Conservation (phyloP, 257 asterid genomes). For the Ilex aquifolium region DNA sequence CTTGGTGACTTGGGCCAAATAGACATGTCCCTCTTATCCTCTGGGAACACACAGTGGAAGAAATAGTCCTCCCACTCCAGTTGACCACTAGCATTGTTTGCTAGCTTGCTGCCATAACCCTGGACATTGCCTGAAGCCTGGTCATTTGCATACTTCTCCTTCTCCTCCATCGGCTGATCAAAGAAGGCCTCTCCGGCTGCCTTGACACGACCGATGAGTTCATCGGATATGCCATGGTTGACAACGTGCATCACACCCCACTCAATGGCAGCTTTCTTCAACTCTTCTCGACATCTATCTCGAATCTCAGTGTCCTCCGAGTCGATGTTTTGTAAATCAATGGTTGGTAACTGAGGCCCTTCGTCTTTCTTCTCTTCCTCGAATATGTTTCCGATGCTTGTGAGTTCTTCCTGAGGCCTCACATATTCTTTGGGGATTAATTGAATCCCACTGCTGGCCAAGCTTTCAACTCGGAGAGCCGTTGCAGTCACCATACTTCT, state of each 20-base stretch:
- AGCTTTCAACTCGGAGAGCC: constrained; percentile 48
- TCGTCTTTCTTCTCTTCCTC: constrained; percentile 44
- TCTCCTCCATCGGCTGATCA: constrained; percentile 63
- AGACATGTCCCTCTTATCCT: constrained; percentile 44
- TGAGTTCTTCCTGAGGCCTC: constrained; percentile 60
- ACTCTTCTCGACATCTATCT: constrained; percentile 39
- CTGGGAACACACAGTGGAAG: constrained; percentile 62
- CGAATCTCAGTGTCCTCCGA: constrained; percentile 37
- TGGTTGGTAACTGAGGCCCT: constrained; percentile 59
- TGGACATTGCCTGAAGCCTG: constrained; percentile 67
- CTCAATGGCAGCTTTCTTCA: constrained; percentile 65
- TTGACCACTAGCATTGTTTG: constrained; percentile 67
- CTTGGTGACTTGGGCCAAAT: constrained; percentile 72
- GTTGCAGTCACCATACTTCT: constrained; percentile 12
- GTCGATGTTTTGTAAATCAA: constrained; percentile 40
- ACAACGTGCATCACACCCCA: constrained; percentile 95
- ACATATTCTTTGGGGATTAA: constrained; percentile 75
- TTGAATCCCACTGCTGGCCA: constrained; percentile 49
- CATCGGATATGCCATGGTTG: constrained; percentile 65
- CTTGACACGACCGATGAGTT: constrained; percentile 44
- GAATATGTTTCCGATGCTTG: constrained; percentile 51
- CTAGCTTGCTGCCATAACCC: constrained; percentile 88
- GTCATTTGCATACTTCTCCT: constrained; percentile 89
- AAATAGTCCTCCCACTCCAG: constrained; percentile 93
- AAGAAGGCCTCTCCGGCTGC: constrained; percentile 57